Evolutionary conservation across 176 grass and related monocot genomes (phyloP), one percentile per base, ranked within the genome.

Genomic region (Hordeum vulgare): DNA sequence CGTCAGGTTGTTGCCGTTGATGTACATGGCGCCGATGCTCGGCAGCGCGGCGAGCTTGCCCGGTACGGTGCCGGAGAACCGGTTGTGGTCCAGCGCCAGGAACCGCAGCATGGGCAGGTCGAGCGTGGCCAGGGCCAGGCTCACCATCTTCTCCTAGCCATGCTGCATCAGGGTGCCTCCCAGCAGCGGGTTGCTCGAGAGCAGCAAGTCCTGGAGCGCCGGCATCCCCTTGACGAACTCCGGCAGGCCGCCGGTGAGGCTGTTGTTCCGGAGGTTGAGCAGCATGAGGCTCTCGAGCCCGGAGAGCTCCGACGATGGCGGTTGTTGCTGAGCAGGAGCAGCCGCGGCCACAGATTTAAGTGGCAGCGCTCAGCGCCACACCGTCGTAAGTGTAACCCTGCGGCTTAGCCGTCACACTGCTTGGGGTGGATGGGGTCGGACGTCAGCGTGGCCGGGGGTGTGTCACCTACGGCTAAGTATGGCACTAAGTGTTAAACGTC

Each of bases 231-330:
- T 76, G 17, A 94, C 18, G 47, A 87, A 84, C n/a, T 11, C 42
- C 0, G 89, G 34, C 23, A 92, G 9, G 2, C 83, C 86, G 17
- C 91, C 88, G 8, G 88, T 90, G 27, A 96, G 61, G 86, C 76
- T 92, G 86, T 99, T 96, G 85, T 92, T 99, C 69, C 97, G 64
- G 66, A 99, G 90, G 83, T 99, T 93, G 14, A 99, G 80, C 17
- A 99, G 56, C 6, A 87, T 87, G 8, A 99, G 87, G 74, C 39
- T 85, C 42, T 42, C 79, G 4, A 99, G 81, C 0, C 61, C 90
- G 3, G 35, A 88, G 31, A 99, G 80, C 85, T 83, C 87, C 27
- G 71, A 64, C 28, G 66, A 99, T 27, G 79, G 1, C 9, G 51
- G 64, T 99, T 99, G 87, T 80, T 91, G 85, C 91, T 99, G 26